phyloP scores from a whole-genome alignment of 371 early-diverging fungal genomes.

The Mortierella sp. region DNA sequence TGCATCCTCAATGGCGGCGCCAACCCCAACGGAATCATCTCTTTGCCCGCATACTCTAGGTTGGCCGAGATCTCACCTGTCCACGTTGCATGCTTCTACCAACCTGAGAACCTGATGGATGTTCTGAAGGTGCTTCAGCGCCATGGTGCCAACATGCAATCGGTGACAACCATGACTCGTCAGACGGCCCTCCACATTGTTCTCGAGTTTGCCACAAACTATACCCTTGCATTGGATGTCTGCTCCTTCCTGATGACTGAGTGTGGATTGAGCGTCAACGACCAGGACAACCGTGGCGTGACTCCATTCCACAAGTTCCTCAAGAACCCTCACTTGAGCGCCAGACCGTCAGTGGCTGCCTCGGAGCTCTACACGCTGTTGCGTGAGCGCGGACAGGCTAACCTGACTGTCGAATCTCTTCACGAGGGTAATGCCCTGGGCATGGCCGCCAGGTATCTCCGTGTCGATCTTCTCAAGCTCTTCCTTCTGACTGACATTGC shows the following conservation, averaged over 20 bases:
- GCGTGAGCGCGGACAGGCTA: slow-evolving; percentile 42
- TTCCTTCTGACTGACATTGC: slow-evolving; percentile 43
- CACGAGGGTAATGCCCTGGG: slow-evolving; percentile 49
- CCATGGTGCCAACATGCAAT: slow-evolving; percentile 40
- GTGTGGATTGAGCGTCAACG: slow-evolving; percentile 41
- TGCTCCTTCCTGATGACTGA: slow-evolving; percentile 38
- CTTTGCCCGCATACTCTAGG: slow-evolving; percentile 43
- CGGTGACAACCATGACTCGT: slow-evolving; percentile 38
- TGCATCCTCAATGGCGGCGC: slow-evolving; percentile 19
- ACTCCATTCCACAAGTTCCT: slow-evolving; percentile 53
- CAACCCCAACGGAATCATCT: slow-evolving; percentile 26
- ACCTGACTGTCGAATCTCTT: slow-evolving; percentile 27
- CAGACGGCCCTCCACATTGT: slow-evolving; percentile 47
- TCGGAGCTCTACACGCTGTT: slow-evolving; percentile 43
- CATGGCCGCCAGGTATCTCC: slow-evolving; percentile 43
- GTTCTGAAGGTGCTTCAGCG: slow-evolving; percentile 31
- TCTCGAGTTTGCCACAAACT: slow-evolving; percentile 42
- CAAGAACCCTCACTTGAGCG: slow-evolving; percentile 41
- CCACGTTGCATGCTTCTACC: slow-evolving; percentile 48
- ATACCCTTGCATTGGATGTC: slow-evolving; percentile 32
- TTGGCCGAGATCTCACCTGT: slow-evolving; percentile 46
- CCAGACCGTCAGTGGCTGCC: slow-evolving; percentile 34
- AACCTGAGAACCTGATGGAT: slow-evolving; percentile 38
- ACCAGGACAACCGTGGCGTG: slow-evolving; percentile 41
- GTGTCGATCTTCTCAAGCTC: slow-evolving; percentile 38